phyloP scores from a whole-genome alignment of 2,329 filamentous ascomycete species.

The Tolypocladium paradoxum region DNA sequence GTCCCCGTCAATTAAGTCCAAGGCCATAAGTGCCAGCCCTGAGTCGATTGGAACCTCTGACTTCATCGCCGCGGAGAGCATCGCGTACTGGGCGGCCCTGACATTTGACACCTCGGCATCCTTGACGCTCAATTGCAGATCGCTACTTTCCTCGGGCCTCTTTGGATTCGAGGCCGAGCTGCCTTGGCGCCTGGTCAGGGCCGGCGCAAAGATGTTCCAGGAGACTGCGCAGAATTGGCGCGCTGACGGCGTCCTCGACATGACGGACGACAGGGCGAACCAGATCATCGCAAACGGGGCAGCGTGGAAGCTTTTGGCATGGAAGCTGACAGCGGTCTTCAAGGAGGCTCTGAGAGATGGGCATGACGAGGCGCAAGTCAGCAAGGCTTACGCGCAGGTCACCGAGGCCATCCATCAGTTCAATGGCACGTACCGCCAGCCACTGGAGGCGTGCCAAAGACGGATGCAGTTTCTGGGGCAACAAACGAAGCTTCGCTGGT shows the following conservation, averaged over 20 bases:
- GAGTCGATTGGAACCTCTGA: constrained; percentile 16
- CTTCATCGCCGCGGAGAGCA: constrained; percentile 26
- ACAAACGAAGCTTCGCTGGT: constrained; percentile 20
- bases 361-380: constrained; percentile 18
- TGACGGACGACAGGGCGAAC: constrained; percentile 20
- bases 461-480: constrained; percentile 20
- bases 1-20: constrained; percentile 11
- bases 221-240: constrained; percentile 16
- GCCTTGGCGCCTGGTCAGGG: constrained; percentile 16
- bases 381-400: constrained; percentile 13
- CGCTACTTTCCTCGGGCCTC: constrained; percentile 26
- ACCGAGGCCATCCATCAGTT: constrained; percentile 16
- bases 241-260: constrained; percentile 10
- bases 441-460: constrained; percentile 17
- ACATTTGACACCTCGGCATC: constrained; percentile 31
- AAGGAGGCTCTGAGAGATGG: constrained; percentile 21
- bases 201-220: constrained; percentile 17
- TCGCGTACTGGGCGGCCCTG: constrained; percentile 29
- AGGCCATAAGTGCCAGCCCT: constrained; percentile 12
- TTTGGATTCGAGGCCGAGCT: constrained; percentile 20
- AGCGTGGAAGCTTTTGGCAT: constrained; percentile 19
- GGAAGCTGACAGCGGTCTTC: constrained; percentile 20
- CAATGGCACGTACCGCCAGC: constrained; percentile 14
- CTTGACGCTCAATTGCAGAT: constrained; percentile 27
- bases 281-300: constrained; percentile 17